Percentiles rank a stretch among this genome's conserved stretches.
Evolutionary conservation across 345 rosid species (phyloP).

Genomic region (Abelmoschus esculentus): DNA sequence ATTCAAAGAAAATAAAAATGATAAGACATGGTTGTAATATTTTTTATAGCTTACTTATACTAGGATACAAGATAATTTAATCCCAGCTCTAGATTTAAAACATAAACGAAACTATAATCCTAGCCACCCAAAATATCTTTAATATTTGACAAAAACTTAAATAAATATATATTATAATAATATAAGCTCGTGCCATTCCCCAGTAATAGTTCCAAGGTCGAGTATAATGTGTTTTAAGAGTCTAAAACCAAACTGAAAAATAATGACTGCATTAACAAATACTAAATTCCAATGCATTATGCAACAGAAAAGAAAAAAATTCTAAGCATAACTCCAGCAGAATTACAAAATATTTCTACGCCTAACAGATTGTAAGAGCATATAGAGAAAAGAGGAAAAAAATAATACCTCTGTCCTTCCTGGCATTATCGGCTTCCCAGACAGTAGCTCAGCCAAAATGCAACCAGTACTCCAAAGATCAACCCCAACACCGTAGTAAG

Average conservation of each 20-base stretch:
- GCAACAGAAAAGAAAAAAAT: constrained; percentile 8
- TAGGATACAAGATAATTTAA: no score
- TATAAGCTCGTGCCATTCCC: background rate
- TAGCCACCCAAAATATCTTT: no score
- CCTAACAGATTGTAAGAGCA: background rate
- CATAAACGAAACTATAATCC: no score
- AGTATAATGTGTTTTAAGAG: background rate
- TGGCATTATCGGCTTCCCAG: constrained; percentile 84
- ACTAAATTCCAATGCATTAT: constrained; percentile 3
- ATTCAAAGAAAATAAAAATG: no score
- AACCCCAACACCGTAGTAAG: constrained; percentile 58
- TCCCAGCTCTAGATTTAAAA: no score
- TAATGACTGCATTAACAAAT: background rate
- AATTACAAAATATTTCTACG: no score
- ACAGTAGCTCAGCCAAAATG: constrained; percentile 79
- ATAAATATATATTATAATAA: no score
- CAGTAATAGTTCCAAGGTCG: background rate
- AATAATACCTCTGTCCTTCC: constrained; percentile 78
- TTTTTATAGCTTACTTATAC: no score
- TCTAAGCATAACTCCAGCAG: background rate
- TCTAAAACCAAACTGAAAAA: background rate
- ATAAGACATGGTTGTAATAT: no score
- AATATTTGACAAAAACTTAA: no score
- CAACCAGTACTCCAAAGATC: constrained; percentile 98
- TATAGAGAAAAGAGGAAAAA: background rate